phyloP scores from a whole-genome alignment of 139 green algal species.

The Closterium sp. region DNA sequence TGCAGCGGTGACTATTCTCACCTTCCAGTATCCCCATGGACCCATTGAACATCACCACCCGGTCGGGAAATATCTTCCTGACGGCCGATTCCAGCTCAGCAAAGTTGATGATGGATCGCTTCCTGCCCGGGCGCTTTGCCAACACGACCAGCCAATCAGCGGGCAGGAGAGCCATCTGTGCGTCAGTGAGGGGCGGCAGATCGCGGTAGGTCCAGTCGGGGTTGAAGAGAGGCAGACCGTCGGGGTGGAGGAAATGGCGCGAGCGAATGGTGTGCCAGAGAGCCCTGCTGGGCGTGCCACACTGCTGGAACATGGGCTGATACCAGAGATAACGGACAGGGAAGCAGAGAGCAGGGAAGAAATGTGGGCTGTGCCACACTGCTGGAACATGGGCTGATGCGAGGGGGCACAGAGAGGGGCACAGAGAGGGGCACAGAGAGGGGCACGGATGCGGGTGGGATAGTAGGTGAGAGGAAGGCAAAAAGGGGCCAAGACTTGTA shows the following conservation, averaged over 20 bases:
- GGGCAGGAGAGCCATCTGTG: background rate
- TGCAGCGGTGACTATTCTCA: background rate
- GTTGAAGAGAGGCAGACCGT: slow-evolving; percentile 2
- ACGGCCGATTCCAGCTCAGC: background rate
- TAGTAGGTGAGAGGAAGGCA: no score
- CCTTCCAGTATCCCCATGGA: background rate
- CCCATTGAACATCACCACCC: background rate
- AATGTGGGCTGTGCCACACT: background rate
- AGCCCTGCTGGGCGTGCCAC: background rate
- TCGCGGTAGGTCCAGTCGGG: slow-evolving; percentile 3
- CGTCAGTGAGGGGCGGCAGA: background rate
- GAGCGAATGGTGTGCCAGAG: background rate
- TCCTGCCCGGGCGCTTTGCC: background rate
- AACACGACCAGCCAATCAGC: background rate
- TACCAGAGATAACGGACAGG: background rate
- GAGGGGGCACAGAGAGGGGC: no score
- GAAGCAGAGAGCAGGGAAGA: background rate
- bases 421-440: no score
- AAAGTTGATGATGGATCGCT: background rate
- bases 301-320: background rate
- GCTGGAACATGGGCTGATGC: no score
- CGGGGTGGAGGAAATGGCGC: background rate
- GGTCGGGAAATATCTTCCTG: background rate
- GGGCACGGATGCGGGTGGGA: no score
- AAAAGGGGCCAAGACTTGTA: no score